Conservation (phyloP, 2,329 filamentous ascomycete genomes). For the Penicillium carneum region DNA sequence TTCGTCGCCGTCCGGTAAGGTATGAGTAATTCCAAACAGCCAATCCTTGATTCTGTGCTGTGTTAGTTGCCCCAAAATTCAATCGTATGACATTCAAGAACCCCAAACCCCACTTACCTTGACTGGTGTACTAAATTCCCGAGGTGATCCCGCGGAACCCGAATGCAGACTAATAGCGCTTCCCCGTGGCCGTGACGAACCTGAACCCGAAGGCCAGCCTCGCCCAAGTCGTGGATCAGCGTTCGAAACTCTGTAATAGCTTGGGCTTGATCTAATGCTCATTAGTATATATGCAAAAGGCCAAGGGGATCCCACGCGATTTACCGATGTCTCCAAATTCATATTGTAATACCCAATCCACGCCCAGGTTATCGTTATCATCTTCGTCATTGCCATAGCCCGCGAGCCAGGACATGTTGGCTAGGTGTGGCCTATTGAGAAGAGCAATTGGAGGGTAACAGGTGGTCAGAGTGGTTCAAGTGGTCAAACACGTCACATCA, state of each 20-base stretch:
- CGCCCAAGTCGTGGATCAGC: constrained; percentile 76
- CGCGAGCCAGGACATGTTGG: constrained; percentile 40
- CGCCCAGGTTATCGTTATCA: constrained; percentile 70
- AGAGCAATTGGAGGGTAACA: neutral
- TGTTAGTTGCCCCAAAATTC: neutral
- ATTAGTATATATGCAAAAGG: constrained; percentile 25
- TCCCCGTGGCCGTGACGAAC: constrained; percentile 79
- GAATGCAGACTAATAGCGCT: constrained; percentile 82
- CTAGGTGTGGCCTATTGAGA: neutral
- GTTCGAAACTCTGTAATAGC: constrained; percentile 79
- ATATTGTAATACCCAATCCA: constrained; percentile 89
- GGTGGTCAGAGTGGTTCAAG: neutral
- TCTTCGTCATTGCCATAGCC: constrained; percentile 40
- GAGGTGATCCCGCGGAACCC: constrained; percentile 78
- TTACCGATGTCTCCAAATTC: constrained; percentile 72
- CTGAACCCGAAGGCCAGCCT: constrained; percentile 84
- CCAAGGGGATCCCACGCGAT: neutral
- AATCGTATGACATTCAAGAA: neutral
- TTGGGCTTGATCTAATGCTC: constrained; percentile 66
- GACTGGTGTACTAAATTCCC: constrained; percentile 83
- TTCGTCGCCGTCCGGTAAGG: constrained; percentile 77
- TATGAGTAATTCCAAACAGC: constrained; percentile 84
- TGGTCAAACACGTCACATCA: neutral
- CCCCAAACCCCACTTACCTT: constrained; percentile 56
- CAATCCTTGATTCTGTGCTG: constrained; percentile 80